Conservation (phyloP, 306 rosid species). For the Hylodesmum podocarpum region DNA sequence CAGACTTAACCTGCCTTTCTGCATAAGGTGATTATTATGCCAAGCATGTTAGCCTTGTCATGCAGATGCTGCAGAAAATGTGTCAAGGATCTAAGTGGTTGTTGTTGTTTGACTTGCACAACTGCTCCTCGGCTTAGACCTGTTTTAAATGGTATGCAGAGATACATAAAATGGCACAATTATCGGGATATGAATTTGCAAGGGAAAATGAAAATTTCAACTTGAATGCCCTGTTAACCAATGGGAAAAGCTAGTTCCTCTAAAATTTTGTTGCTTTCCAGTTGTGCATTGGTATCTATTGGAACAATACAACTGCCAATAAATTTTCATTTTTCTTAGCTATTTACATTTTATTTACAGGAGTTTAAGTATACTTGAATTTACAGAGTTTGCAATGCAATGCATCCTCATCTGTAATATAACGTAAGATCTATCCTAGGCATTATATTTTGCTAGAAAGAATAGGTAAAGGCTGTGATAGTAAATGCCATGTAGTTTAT, state of each 20-base stretch:
- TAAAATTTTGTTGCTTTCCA: not conserved
- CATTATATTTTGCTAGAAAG: not conserved
- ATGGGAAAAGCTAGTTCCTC: not conserved
- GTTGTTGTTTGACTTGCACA: conserved; percentile 76
- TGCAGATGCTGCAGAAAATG: conserved; percentile 79
- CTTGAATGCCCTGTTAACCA: conserved; percentile 29
- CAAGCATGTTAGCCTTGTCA: conserved; percentile 19
- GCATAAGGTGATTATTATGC: not conserved
- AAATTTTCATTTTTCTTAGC: not conserved
- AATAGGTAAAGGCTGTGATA: not conserved
- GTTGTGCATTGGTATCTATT: not conserved
- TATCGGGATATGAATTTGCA: conserved; percentile 61
- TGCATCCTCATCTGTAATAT: not conserved
- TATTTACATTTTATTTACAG: not conserved
- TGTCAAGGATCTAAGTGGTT: conserved; percentile 62
- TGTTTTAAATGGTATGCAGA: conserved; percentile 55
- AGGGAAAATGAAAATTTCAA: conserved; percentile 30
- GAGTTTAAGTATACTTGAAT: not conserved
- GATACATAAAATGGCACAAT: conserved; percentile 81
- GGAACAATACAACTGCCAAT: conserved; percentile 1
- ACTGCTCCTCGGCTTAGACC: conserved; percentile 84
- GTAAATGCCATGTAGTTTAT: not conserved
- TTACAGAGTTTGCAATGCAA: not conserved
- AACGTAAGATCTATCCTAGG: not conserved
- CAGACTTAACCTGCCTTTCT: not conserved